Conservation (phyloP, 495 filamentous ascomycete species). For the Tricharina praecox region DNA sequence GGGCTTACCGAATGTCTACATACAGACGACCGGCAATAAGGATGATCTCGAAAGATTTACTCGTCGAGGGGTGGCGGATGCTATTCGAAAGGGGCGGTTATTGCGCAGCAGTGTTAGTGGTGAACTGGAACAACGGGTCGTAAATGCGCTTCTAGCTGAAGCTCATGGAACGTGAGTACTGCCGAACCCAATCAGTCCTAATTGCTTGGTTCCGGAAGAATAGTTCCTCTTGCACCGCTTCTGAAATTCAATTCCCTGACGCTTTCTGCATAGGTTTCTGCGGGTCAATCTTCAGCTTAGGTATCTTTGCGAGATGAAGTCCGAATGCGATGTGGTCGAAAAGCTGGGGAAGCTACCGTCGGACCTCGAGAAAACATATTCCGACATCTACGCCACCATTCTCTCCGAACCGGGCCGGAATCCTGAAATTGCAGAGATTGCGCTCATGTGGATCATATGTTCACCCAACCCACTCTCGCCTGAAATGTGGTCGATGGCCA, state of each 20-base stretch:
- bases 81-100: slow-evolving; percentile 1
- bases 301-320: slow-evolving; percentile 5
- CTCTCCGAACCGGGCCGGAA: background rate
- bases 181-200: too few relatives aligned
- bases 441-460: slow-evolving; percentile 15
- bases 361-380: slow-evolving; percentile 4
- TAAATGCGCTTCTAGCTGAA: background rate
- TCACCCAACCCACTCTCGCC: background rate
- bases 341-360: slow-evolving; percentile 6
- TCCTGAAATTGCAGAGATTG: slow-evolving; percentile 1
- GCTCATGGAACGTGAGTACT: slow-evolving; percentile 13
- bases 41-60: slow-evolving; percentile 13
- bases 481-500: background rate
- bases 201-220: too few relatives aligned
- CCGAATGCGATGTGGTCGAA: slow-evolving; percentile 2
- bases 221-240: too few relatives aligned
- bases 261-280: too few relatives aligned
- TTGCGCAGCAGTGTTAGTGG: background rate
- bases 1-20: slow-evolving; percentile 10
- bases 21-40: slow-evolving; percentile 8
- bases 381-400: slow-evolving; percentile 5
- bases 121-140: background rate
- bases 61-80: slow-evolving; percentile 1
- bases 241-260: too few relatives aligned
- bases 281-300: slow-evolving; percentile 15